Evolutionary conservation across 2,329 filamentous ascomycete species (phyloP).

Genomic region (Trichoderma brevicompactum): DNA sequence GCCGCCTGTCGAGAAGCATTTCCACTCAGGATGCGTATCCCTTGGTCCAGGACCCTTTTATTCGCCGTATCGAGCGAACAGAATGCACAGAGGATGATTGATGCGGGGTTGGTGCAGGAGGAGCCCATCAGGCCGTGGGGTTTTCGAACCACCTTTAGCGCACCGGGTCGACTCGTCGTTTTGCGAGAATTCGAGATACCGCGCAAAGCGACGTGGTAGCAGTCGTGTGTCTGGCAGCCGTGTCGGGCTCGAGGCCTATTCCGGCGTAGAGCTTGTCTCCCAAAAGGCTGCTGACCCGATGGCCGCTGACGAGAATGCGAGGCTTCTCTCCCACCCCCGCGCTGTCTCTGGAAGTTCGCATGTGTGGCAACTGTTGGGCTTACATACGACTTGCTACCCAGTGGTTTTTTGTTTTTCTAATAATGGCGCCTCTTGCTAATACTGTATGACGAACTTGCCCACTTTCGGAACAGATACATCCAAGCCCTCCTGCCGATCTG

Average conservation of each 20-base stretch:
- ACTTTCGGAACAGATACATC: conserved; percentile 7
- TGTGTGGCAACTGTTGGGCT: conserved; percentile 13
- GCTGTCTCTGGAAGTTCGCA: not conserved
- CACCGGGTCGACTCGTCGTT: conserved; percentile 22
- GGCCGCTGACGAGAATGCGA: conserved; percentile 19
- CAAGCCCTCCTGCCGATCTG: conserved; percentile 26
- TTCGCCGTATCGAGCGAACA: not conserved
- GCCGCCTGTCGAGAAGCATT: too few species aligned
- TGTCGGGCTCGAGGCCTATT: conserved; percentile 19
- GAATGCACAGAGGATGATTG: not conserved
- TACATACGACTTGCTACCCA: not conserved
- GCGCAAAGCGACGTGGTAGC: conserved; percentile 26
- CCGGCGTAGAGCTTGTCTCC: conserved; percentile 21
- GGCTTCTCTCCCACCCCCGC: conserved; percentile 2
- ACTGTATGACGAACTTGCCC: conserved; percentile 12
- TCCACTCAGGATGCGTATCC: conserved; percentile 3
- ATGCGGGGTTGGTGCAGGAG: conserved; percentile 19
- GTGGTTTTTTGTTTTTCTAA: not conserved
- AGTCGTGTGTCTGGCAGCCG: not conserved
- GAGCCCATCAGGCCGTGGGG: conserved; percentile 9
- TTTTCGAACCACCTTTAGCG: conserved; percentile 12
- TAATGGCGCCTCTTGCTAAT: not conserved
- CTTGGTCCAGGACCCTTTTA: conserved; percentile 10
- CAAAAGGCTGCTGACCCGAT: conserved; percentile 23
- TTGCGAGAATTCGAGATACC: conserved; percentile 6